Conservation (phyloP, 768 basidiomycete species). For the Amanita molliuscula region DNA sequence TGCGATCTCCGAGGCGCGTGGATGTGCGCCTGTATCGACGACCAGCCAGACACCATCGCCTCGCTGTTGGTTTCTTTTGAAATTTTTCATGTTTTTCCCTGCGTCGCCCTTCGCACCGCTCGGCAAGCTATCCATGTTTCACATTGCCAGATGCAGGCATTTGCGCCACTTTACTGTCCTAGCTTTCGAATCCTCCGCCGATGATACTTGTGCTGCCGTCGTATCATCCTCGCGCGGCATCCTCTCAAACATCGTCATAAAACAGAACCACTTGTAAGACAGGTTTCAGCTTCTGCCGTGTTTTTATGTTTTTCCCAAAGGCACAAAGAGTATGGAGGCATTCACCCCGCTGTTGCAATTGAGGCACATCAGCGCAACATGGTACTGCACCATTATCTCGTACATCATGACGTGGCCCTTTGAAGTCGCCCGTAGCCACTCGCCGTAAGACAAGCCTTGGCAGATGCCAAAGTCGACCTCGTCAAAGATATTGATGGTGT, state of each 20-base stretch:
- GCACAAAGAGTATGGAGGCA: constrained; percentile 57
- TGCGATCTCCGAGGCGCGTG: constrained; percentile 29
- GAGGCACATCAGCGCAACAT: constrained; percentile 72
- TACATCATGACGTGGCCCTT: not conserved
- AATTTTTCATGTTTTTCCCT: not conserved
- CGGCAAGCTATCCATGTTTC: not conserved
- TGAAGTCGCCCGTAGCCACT: constrained; percentile 41
- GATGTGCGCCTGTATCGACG: constrained; percentile 6
- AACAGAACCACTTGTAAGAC: constrained; percentile 56
- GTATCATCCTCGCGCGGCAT: constrained; percentile 62
- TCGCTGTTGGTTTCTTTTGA: not conserved
- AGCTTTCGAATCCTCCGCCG: constrained; percentile 81
- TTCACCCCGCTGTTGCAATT: constrained; percentile 71
- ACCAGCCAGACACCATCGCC: constrained; percentile 5
- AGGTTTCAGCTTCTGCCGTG: not conserved
- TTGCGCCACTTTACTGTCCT: constrained; percentile 46
- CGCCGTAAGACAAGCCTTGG: constrained; percentile 59
- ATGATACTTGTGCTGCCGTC: constrained; percentile 89
- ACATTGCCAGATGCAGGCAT: not conserved
- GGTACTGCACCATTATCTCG: constrained; percentile 24
- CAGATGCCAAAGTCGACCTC: constrained; percentile 45
- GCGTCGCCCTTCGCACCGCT: not conserved
- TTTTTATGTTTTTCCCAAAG: constrained; percentile 21
- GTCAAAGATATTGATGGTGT: constrained; percentile 70
- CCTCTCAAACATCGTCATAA: constrained; percentile 79